These are phyloP conservation scores for Cyclanthera cordifolia DNA, from an alignment of 306 rosid species.

Conservation along the genomic window DNA sequence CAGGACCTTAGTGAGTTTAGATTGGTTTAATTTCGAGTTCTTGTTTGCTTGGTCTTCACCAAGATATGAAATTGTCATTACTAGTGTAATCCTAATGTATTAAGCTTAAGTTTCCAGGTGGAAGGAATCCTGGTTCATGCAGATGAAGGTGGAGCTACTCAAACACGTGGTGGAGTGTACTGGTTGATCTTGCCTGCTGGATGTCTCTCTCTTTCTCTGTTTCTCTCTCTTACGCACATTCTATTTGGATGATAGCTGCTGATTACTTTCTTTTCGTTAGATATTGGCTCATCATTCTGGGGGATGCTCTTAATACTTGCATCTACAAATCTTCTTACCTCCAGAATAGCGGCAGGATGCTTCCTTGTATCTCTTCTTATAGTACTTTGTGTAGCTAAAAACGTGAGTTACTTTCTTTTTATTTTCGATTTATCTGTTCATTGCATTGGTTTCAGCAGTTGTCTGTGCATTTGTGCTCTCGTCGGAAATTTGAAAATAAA, in stretches of 20 bases:
- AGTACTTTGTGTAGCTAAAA: conserved; percentile 79
- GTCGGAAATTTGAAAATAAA: neutral
- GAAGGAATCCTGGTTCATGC: conserved; percentile 83
- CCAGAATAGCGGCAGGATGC: conserved; percentile 92
- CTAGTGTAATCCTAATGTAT: neutral
- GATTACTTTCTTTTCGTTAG: conserved; percentile 21
- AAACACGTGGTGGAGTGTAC: conserved; percentile 75
- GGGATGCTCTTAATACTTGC: conserved; percentile 87
- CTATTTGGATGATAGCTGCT: neutral
- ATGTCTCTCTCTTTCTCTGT: conserved; percentile 42
- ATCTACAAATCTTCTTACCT: conserved; percentile 62
- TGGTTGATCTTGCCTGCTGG: conserved; percentile 92
- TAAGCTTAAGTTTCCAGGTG: conserved; percentile 35
- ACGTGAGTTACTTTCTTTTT: conserved; percentile 37
- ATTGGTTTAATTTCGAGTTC: neutral
- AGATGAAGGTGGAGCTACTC: conserved; percentile 75
- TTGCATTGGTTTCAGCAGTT: conserved; percentile 12
- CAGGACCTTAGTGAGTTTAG: neutral
- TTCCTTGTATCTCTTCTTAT: conserved; percentile 55
- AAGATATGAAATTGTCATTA: neutral
- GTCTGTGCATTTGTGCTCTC: neutral
- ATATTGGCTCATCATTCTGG: conserved; percentile 97
- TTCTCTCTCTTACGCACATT: neutral
- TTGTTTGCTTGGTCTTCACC: neutral
- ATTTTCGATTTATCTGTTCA: neutral